Evolutionary conservation across 495 filamentous ascomycete species (phyloP), one percentile per base, ranked within the genome.

Genomic region (Aspergillus nanangensis): DNA sequence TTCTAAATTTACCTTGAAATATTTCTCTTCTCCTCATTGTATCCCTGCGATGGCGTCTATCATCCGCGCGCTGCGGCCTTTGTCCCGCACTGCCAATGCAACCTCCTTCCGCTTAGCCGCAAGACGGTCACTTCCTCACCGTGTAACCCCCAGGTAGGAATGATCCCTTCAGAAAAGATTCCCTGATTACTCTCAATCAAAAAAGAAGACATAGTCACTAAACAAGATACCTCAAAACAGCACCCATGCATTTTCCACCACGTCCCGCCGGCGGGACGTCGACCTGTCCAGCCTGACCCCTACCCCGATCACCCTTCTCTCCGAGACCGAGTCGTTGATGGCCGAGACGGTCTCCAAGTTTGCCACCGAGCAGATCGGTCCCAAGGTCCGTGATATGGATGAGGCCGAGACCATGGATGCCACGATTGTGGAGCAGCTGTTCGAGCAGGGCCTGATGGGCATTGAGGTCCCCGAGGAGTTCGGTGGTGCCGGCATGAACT

Each of bases 401-500:
- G 93, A 99, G 72, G 84, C 85, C 21, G 93, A 99, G 74, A 65
- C 73, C 7, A 99, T 99, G 93, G 94, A 99, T 67, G 79, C 84
- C 0, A 62, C 77, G 3, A 62, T 99, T 21, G 84, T 99, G 13
- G 90, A 96, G 67, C 84, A 90, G 65, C 77, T 96, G 23, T 99
- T 99, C 58, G 93, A 97, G 71, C 92, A 97, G 67, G 93, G 93
- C 3, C 62, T 99, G 8, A 99, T 99, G 93, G 86, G 93, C 41
- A 79, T 99, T 43, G 93, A 99, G 71, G 90, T 99, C 18, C 92
- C 91, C 20, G 94, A 99, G 67, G 90, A 96, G 62, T 97, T 85
- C 59, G 93, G 93, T 43, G 93, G 93, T 13, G 85, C 93, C 3
- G 93, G 90, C 37, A 97, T 97, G 93, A 95, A 96, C 77, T 99